These are phyloP conservation scores for Aristolochia californica DNA, from an alignment of 164 flowering plant species.

Conservation along the genomic window DNA sequence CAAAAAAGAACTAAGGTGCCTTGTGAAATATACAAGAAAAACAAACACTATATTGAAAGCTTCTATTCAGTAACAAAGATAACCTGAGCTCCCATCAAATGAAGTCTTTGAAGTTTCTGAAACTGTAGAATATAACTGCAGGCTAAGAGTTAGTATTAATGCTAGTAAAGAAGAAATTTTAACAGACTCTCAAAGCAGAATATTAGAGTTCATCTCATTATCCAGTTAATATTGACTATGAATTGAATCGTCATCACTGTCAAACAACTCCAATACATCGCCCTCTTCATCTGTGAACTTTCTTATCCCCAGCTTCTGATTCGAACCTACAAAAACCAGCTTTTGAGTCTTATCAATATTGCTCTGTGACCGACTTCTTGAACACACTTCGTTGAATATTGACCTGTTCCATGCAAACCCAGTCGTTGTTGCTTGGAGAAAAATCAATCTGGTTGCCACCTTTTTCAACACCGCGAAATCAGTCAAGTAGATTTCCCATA, in stretches of 20 bases:
- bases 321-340: conserved; percentile 43
- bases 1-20: no score
- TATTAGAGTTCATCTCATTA: no score
- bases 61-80: no score
- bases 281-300: conserved; percentile 35
- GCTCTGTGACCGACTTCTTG: conserved; percentile 25
- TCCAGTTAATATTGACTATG: no score
- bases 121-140: no score
- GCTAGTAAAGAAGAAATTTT: no score
- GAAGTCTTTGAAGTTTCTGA: no score
- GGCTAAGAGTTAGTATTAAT: no score
- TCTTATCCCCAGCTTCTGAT: conserved; percentile 30
- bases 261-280: conserved; percentile 35
- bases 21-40: no score
- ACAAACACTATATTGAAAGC: no score
- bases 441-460: conserved; percentile 18
- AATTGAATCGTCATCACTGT: conserved; percentile 16
- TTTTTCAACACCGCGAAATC: conserved; percentile 33
- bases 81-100: no score
- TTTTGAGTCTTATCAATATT: conserved; percentile 44
- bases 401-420: conserved; percentile 29
- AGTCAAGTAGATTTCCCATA: conserved; percentile 54
- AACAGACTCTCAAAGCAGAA: no score
- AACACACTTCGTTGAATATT: conserved; percentile 24
- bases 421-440: conserved; percentile 18